Base-by-base conservation (phyloP, 352 stramenopile species). In the Globisporangium megalacanthum region DNA sequence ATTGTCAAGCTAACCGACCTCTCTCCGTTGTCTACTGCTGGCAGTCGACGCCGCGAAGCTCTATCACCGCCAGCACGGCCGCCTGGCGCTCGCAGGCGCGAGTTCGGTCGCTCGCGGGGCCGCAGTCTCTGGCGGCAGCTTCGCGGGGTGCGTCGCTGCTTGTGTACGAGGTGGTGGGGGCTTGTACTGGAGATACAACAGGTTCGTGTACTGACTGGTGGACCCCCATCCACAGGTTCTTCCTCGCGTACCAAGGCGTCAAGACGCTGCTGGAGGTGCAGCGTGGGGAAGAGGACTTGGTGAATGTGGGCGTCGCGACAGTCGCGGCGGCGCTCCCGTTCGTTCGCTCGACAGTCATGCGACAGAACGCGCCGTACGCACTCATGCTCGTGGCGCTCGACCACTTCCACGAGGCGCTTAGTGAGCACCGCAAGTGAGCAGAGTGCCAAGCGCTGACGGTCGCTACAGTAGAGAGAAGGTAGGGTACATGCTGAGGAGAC, bases 331-430 rank as follows among this genome's bases (percentile, higher is more conserved):
- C 65, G 7, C 45, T 80, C 11, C 82, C 82, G 10, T 90, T 92
- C 62, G 52, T 88, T 8, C 68, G 75, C 20, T 83, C 74, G 9
- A 75, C 69, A 9, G 61, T 86, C 48, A 81, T 92, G 64, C 80
- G 81, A 17, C 76, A 88, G 62, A 89, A 92, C 61, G 52, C 88
- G 56, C 78, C 78, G 17, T 92, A 90, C 56, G 82, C 79, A 19
- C 54, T 86, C 42, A 88, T 92, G 74, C 70, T 92, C 54, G 69
- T 92, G 41, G 79, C 65, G 36, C 74, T 92, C 1, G 82, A 92
- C 52, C 78, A 90, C 50, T 92, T 92, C 54, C 82, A 92, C 58
- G 82, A 92, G 58, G 79, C 89, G 54, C 77, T 92, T 53, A 89
- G 72, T 55, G 71, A 80, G 15, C 71, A 63, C 46, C 82, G 79